Percentiles rank a stretch among this genome's conserved stretches.
phyloP scores from a whole-genome alignment of 192 early-diverging fungal genomes.

The Endogone sp. region DNA sequence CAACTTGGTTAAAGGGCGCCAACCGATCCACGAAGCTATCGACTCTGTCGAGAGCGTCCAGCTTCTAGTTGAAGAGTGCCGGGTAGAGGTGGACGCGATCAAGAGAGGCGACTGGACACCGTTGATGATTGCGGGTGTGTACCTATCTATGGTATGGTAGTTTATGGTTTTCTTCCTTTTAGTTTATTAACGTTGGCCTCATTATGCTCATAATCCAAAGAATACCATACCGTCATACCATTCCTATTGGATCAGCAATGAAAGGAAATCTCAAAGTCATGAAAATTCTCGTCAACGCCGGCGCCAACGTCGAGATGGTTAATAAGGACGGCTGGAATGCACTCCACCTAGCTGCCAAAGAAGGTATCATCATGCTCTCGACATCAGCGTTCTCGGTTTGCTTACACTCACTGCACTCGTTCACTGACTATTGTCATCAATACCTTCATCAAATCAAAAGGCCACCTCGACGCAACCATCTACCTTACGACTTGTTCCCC shows the following conservation, averaged over 20 bases:
- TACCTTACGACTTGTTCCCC: slow-evolving; percentile 19
- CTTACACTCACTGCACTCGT: background rate
- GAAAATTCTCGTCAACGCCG: slow-evolving; percentile 14
- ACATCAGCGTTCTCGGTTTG: background rate
- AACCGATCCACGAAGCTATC: slow-evolving; percentile 38
- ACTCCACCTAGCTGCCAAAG: slow-evolving; percentile 39
- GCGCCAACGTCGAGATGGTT: slow-evolving; percentile 20
- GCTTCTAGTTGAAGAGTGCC: slow-evolving; percentile 18
- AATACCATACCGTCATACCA: no score
- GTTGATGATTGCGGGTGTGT: slow-evolving; percentile 33
- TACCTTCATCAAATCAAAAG: background rate
- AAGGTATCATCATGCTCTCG: no score
- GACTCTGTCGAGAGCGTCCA: slow-evolving; percentile 18
- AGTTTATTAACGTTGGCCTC: no score
- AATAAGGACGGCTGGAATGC: slow-evolving; percentile 38
- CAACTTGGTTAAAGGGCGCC: slow-evolving; percentile 19
- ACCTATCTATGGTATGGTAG: background rate
- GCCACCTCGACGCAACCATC: slow-evolving; percentile 17
- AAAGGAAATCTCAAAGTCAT: slow-evolving; percentile 29
- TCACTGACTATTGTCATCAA: background rate
- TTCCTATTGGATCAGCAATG: no score
- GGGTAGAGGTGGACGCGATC: slow-evolving; percentile 37
- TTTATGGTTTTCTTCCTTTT: no score
- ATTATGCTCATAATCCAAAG: no score
- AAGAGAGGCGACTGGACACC: slow-evolving; percentile 44